Conservation (phyloP, 129 eudicot species). For the Kitagawia praeruptora region DNA sequence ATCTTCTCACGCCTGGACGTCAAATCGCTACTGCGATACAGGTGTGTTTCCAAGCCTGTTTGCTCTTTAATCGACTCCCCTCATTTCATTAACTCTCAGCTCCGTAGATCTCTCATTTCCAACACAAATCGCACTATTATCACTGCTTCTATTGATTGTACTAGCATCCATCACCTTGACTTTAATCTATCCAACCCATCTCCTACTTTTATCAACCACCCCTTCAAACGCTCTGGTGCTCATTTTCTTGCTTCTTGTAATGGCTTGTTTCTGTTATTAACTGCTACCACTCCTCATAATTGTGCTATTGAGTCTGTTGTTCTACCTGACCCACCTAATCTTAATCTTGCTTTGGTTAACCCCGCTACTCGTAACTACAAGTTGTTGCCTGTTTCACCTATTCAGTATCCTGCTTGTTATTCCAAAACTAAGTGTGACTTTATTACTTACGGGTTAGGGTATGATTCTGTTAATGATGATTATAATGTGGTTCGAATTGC, state of each 20-base stretch:
- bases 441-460: not conserved
- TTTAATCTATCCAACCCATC: not conserved
- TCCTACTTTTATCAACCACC: not conserved
- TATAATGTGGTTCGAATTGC: not conserved
- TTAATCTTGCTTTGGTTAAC: not conserved
- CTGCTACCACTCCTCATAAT: too few relatives aligned
- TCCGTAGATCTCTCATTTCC: not conserved
- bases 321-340: not conserved
- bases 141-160: not conserved
- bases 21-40: not conserved
- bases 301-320: too few relatives aligned
- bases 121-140: not conserved
- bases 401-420: not conserved
- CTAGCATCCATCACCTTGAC: not conserved
- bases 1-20: slow-evolving; percentile 1
- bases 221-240: not conserved
- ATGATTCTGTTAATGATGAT: not conserved
- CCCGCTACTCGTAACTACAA: not conserved
- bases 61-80: not conserved
- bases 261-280: too few relatives aligned
- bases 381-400: not conserved
- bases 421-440: not conserved
- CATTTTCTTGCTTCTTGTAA: not conserved
- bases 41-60: slow-evolving; percentile 1
- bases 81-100: not conserved